Evolutionary conservation across 192 early-diverging fungal species (phyloP).

Genomic region (Globomyces pollinis-pini): DNA sequence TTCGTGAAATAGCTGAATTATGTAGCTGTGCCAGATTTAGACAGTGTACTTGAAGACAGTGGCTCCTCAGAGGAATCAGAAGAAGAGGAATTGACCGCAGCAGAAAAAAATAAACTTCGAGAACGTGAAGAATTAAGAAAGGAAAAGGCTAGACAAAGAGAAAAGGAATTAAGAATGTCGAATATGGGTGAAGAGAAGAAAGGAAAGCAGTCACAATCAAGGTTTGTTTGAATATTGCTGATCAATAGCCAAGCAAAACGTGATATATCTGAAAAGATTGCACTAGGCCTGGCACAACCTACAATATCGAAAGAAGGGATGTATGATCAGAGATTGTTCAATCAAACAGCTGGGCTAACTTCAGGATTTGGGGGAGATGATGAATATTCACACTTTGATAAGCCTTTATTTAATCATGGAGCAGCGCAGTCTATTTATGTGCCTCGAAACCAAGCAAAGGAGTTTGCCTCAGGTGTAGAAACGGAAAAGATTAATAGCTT

Average conservation of each 20-base stretch:
- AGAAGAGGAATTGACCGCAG: constrained; percentile 37
- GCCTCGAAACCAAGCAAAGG: constrained; percentile 61
- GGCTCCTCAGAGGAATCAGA: constrained; percentile 20
- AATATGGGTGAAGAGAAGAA: constrained; percentile 84
- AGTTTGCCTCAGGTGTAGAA: constrained; percentile 48
- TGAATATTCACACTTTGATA: constrained; percentile 90
- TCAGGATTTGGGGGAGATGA: constrained; percentile 90
- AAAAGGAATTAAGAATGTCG: constrained; percentile 76
- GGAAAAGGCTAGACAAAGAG: constrained; percentile 75
- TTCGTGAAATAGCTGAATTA: background rate
- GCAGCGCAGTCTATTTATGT: constrained; percentile 69
- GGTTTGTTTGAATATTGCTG: background rate
- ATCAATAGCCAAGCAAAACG: constrained; percentile 42
- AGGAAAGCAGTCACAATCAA: too few relatives aligned
- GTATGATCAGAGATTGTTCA: constrained; percentile 93
- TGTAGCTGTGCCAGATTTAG: constrained; percentile 8
- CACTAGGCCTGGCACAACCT: constrained; percentile 91
- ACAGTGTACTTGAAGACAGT: constrained; percentile 25
- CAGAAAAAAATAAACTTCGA: constrained; percentile 52
- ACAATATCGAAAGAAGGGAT: constrained; percentile 80
- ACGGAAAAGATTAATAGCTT: constrained; percentile 63
- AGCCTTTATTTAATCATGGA: constrained; percentile 76
- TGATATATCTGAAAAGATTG: constrained; percentile 98
- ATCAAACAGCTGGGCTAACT: constrained; percentile 76
- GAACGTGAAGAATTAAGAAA: constrained; percentile 84